Evolutionary conservation across 177 flowering plant genomes (phyloP).

Genomic region (Vitis hybrid): DNA sequence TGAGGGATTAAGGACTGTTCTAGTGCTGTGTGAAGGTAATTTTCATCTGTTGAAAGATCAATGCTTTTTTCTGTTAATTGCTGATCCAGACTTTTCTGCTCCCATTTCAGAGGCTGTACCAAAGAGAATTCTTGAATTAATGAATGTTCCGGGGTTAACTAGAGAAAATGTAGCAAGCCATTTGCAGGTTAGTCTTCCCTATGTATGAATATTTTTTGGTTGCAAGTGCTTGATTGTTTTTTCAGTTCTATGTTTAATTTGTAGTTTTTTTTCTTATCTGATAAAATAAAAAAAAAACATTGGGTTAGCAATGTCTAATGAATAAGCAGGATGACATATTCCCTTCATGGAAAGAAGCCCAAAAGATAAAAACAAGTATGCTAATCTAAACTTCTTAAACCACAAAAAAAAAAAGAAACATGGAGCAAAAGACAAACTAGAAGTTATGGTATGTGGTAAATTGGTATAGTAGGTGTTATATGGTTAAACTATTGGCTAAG

Average conservation of each 20-base stretch:
- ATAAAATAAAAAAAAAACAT: not conserved
- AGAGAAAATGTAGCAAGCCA: constrained; percentile 96
- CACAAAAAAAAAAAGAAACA: too few species aligned
- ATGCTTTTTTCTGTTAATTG: constrained; percentile 4
- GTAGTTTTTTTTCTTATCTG: not conserved
- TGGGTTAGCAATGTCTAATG: too few species aligned
- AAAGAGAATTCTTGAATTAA: constrained; percentile 84
- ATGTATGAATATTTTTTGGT: not conserved
- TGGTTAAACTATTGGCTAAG: too few species aligned
- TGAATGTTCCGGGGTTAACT: constrained; percentile 90
- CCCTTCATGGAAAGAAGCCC: too few species aligned
- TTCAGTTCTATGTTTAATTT: not conserved
- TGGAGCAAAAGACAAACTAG: too few species aligned
- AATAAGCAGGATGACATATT: too few species aligned
- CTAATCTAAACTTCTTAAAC: too few species aligned
- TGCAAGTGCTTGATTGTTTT: not conserved
- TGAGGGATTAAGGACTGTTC: not conserved
- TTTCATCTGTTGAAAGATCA: not conserved
- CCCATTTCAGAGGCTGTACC: constrained; percentile 88
- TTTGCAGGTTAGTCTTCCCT: constrained; percentile 66
- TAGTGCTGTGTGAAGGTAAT: not conserved
- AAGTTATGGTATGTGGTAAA: too few species aligned
- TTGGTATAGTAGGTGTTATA: too few species aligned
- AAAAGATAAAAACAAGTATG: too few species aligned
- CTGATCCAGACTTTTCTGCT: constrained; percentile 13